A percentile compares a stretch with the other conserved stretches of the same genome.
phyloP scores from a whole-genome alignment of 1,284 basidiomycete genomes.

The Tylopilus sp. region DNA sequence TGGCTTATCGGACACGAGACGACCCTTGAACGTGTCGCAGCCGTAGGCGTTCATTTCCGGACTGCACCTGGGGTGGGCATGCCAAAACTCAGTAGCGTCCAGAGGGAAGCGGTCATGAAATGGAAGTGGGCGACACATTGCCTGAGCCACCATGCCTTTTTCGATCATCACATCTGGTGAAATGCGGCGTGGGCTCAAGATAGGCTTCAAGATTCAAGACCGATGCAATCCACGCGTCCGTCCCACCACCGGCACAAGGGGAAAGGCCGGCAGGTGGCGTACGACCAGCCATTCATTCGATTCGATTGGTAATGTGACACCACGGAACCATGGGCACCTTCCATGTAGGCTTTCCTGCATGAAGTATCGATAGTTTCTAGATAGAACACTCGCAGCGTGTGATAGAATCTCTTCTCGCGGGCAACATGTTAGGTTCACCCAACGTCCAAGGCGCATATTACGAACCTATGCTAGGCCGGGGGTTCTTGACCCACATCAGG shows the following conservation, averaged over 20 bases:
- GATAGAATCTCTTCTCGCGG: constrained; percentile 10
- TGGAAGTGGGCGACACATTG: constrained; percentile 19
- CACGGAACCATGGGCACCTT: not conserved
- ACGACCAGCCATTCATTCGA: not conserved
- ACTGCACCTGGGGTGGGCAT: constrained; percentile 4
- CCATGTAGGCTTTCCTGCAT: not conserved
- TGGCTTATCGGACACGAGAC: constrained; percentile 21
- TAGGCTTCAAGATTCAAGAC: not conserved
- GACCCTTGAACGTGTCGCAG: constrained; percentile 28
- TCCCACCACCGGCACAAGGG: not conserved
- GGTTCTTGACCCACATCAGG: constrained; percentile 15
- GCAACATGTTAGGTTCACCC: constrained; percentile 12
- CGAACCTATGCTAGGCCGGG: constrained; percentile 21
- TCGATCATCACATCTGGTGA: constrained; percentile 13
- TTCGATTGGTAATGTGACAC: not conserved
- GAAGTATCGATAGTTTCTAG: constrained; percentile 25
- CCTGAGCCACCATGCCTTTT: not conserved
- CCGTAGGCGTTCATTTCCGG: constrained; percentile 26
- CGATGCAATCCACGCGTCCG: not conserved
- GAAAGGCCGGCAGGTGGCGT: constrained; percentile 1
- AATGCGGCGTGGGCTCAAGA: not conserved
- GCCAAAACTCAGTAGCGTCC: not conserved
- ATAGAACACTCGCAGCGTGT: constrained; percentile 13
- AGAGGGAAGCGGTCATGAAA: constrained; percentile 10
- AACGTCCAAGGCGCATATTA: constrained; percentile 9